Conservation (phyloP, 2,329 filamentous ascomycete genomes). For the Paecilomyces formosus region DNA sequence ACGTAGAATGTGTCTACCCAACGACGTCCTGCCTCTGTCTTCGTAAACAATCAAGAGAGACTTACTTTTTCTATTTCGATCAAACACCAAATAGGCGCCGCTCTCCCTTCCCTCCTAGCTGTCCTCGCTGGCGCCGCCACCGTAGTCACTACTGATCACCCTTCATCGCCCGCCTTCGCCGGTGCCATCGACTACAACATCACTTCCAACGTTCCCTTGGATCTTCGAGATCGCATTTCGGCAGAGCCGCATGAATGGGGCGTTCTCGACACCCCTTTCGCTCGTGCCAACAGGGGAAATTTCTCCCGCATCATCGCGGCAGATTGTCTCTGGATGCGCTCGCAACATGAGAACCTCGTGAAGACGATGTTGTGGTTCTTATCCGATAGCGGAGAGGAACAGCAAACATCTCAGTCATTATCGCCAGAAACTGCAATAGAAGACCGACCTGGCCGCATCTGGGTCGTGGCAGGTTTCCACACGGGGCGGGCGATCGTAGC, state of each 20-base stretch:
- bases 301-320: conserved; percentile 52
- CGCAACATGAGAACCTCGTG: conserved; percentile 49
- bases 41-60: neutral
- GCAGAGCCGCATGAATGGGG: conserved; percentile 52
- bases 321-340: conserved; percentile 55
- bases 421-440: conserved; percentile 41
- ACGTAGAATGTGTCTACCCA: neutral
- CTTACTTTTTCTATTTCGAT: neutral
- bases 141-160: conserved; percentile 47
- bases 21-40: neutral
- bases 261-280: conserved; percentile 34
- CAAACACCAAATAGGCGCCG: conserved; percentile 16
- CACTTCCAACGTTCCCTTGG: conserved; percentile 33
- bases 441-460: conserved; percentile 24
- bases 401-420: neutral
- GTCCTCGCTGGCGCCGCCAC: conserved; percentile 26
- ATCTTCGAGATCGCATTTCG: conserved; percentile 17
- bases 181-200: conserved; percentile 41
- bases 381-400: conserved; percentile 4
- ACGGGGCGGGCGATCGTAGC: conserved; percentile 50
- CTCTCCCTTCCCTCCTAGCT: conserved; percentile 33
- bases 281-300: conserved; percentile 22
- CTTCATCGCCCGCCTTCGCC: conserved; percentile 33
- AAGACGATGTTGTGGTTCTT: conserved; percentile 51
- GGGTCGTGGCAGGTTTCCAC: conserved; percentile 52